Evolutionary conservation across 352 stramenopile genomes (phyloP).

Genomic region (Phytopythium litorale): DNA sequence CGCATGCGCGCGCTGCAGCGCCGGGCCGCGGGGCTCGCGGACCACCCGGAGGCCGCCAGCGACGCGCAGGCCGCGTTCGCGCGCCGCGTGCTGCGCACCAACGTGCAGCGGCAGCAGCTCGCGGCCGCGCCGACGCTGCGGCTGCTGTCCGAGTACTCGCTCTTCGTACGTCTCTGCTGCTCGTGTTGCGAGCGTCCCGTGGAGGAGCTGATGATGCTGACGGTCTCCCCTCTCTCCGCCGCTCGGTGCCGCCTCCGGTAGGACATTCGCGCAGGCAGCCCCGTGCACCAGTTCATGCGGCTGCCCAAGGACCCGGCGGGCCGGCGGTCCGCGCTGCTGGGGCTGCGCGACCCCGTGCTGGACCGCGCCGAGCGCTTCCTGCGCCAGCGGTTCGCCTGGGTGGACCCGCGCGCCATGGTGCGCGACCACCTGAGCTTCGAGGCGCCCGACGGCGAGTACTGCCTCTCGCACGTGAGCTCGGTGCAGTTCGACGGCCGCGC

Average conservation of each 20-base stretch:
- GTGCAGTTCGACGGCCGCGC: slow-evolving; percentile 16
- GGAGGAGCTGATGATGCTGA: background rate
- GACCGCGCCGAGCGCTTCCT: slow-evolving; percentile 22
- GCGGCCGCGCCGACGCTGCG: slow-evolving; percentile 3
- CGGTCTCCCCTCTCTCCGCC: background rate
- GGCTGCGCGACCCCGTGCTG: slow-evolving; percentile 24
- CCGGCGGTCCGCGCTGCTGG: slow-evolving; percentile 16
- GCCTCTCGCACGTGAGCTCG: slow-evolving; percentile 27
- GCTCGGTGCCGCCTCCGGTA: background rate
- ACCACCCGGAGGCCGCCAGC: slow-evolving; percentile 6
- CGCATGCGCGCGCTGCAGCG: slow-evolving; percentile 16
- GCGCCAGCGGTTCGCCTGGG: slow-evolving; percentile 23
- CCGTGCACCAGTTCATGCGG: slow-evolving; percentile 23
- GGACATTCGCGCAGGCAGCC: slow-evolving; percentile 6
- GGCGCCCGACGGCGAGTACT: slow-evolving; percentile 23
- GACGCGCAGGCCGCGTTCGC: slow-evolving; percentile 7
- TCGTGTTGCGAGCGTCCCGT: background rate
- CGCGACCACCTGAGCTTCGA: slow-evolving; percentile 14
- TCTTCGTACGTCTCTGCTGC: background rate
- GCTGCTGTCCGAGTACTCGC: slow-evolving; percentile 9
- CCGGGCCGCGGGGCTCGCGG: slow-evolving; percentile 7
- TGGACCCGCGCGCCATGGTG: slow-evolving; percentile 16
- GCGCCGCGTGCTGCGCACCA: slow-evolving; percentile 9
- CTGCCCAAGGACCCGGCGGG: slow-evolving; percentile 14
- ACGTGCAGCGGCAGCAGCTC: slow-evolving; percentile 11